Percentiles rank a stretch among this genome's conserved stretches.
phyloP scores from a whole-genome alignment of 2,329 filamentous ascomycete species.

The Mariannaea sp. region DNA sequence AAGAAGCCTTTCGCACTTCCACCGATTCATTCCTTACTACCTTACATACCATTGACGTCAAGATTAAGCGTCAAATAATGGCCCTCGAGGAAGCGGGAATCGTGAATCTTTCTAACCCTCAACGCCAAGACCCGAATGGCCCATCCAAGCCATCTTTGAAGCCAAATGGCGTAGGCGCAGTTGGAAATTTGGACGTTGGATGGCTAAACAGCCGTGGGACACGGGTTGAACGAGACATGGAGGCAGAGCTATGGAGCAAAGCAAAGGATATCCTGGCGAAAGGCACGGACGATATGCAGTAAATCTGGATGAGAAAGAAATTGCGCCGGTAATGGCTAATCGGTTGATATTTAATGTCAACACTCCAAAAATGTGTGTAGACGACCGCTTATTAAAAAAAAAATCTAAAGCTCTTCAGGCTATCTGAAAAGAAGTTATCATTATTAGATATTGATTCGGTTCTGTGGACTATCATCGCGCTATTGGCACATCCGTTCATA shows the following conservation, averaged over 20 bases:
- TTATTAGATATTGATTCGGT: too few relatives aligned
- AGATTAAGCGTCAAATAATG: slow-evolving; percentile 69
- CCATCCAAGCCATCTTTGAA: slow-evolving; percentile 53
- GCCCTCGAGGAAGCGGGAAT: slow-evolving; percentile 83
- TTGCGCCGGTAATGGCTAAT: too few relatives aligned
- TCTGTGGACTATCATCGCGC: too few relatives aligned
- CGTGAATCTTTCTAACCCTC: slow-evolving; percentile 55
- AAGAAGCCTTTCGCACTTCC: slow-evolving; percentile 60
- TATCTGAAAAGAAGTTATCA: too few relatives aligned
- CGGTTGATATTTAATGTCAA: too few relatives aligned
- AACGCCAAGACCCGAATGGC: slow-evolving; percentile 40
- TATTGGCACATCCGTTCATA: too few relatives aligned
- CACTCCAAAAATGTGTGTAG: too few relatives aligned
- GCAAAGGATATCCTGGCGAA: slow-evolving; percentile 46
- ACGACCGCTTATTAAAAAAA: too few relatives aligned
- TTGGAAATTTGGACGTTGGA: slow-evolving; percentile 76
- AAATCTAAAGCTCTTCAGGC: too few relatives aligned
- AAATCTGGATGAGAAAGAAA: slow-evolving; percentile 12
- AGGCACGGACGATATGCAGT: slow-evolving; percentile 32
- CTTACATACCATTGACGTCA: slow-evolving; percentile 75
- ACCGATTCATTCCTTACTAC: slow-evolving; percentile 72
- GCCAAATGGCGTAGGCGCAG: slow-evolving; percentile 59
- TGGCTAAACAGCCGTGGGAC: slow-evolving; percentile 87
- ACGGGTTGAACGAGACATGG: slow-evolving; percentile 81
- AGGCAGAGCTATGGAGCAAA: slow-evolving; percentile 73